Evolutionary conservation across 805 yeast genomes (phyloP).

Genomic region (Pichia thaimueangensis): DNA sequence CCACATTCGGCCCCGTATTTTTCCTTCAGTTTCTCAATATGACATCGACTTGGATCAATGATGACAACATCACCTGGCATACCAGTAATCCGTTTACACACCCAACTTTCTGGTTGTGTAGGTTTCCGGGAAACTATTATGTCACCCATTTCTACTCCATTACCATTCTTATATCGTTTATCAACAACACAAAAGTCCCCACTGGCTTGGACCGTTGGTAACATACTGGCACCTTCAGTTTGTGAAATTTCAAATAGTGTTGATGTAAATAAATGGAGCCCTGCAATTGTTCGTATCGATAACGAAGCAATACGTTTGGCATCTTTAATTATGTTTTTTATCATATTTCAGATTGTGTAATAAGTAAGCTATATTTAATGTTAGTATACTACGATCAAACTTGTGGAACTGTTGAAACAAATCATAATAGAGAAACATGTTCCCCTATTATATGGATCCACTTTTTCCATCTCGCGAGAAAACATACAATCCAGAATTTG

Average conservation of each 20-base stretch:
- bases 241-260: constrained; percentile 33
- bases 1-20: background rate
- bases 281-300: constrained; percentile 55
- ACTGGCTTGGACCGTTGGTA: constrained; percentile 73
- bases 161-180: constrained; percentile 58
- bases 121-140: constrained; percentile 86
- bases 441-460: too few species aligned
- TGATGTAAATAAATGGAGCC: constrained; percentile 45
- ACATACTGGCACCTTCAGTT: constrained; percentile 91
- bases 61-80: constrained; percentile 89
- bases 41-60: constrained; percentile 68
- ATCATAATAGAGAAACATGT: too few species aligned
- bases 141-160: constrained; percentile 72
- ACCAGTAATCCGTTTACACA: constrained; percentile 90
- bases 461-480: too few species aligned
- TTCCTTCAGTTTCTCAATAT: constrained; percentile 30
- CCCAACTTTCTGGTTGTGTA: constrained; percentile 75
- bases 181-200: constrained; percentile 77
- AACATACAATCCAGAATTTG: too few species aligned
- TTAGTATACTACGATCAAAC: too few species aligned
- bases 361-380: too few species aligned
- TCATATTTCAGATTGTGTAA: too few species aligned
- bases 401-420: too few species aligned
- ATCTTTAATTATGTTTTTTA: constrained; percentile 4
- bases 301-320: constrained; percentile 24